Conservation (phyloP, 2,329 filamentous ascomycete genomes). For the Colletotrichum lini region DNA sequence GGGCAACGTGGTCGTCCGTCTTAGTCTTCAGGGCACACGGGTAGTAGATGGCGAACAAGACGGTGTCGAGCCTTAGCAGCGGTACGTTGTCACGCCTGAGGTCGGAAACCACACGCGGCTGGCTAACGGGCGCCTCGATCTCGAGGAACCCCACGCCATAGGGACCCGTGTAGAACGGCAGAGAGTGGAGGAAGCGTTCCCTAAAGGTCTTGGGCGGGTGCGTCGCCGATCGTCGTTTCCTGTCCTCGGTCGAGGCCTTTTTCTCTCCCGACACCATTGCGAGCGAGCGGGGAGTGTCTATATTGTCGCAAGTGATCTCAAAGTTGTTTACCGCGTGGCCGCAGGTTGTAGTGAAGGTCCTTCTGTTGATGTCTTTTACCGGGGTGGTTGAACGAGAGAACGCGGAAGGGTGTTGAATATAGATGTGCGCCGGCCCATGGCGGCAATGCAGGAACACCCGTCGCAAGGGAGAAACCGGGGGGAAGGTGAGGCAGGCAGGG, state of each 20-base stretch:
- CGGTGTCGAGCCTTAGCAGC: conserved; percentile 64
- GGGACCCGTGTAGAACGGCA: conserved; percentile 75
- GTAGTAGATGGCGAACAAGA: conserved; percentile 77
- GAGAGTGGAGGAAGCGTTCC: conserved; percentile 59
- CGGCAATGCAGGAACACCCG: background rate
- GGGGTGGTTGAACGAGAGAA: background rate
- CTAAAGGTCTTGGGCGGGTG: conserved; percentile 51
- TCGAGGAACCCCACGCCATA: conserved; percentile 79
- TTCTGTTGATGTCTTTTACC: background rate
- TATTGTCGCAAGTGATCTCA: background rate
- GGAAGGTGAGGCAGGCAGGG: background rate
- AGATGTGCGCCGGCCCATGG: conserved; percentile 6
- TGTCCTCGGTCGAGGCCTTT: conserved; percentile 3
- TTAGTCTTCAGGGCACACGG: conserved; percentile 62
- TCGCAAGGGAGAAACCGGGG: background rate
- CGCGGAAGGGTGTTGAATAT: conserved; percentile 2
- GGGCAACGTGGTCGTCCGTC: conserved; percentile 47
- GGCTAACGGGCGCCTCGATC: conserved; percentile 71
- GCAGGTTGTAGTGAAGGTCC: background rate
- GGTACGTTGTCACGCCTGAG: conserved; percentile 57
- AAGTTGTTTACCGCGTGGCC: background rate
- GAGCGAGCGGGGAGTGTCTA: background rate
- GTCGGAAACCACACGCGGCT: conserved; percentile 56
- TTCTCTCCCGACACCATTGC: background rate
- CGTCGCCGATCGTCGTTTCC: conserved; percentile 44